phyloP scores from a whole-genome alignment of 192 early-diverging fungal species.

The Linnemannia schmuckeri region DNA sequence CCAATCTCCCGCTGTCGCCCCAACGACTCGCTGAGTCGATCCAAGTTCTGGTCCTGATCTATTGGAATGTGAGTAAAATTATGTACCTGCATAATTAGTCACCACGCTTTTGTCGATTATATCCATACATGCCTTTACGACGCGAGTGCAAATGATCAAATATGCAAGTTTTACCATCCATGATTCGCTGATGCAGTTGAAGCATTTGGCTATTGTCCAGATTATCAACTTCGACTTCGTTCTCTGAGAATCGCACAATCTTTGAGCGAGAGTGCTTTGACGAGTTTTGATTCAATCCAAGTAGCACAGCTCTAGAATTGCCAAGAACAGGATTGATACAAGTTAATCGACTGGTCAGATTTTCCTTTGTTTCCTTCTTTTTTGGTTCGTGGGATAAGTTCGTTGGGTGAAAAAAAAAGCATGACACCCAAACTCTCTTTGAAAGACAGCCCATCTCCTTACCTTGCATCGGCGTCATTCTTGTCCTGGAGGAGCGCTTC shows the following conservation, averaged over 20 bases:
- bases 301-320: constrained; percentile 35
- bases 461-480: constrained; percentile 60
- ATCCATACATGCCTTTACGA: background rate
- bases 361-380: too few species aligned
- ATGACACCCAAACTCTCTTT: background rate
- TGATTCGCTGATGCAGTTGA: constrained; percentile 73
- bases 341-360: background rate
- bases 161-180: constrained; percentile 63
- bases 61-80: background rate
- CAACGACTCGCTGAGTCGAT: constrained; percentile 71
- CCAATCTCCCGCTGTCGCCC: constrained; percentile 80
- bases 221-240: constrained; percentile 58
- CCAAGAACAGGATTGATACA: background rate
- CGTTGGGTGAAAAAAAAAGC: background rate
- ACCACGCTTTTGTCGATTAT: background rate
- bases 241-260: constrained; percentile 55
- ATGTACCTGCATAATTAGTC: background rate
- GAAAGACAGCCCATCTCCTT: background rate
- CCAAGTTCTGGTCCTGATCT: constrained; percentile 86
- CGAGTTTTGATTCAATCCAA: constrained; percentile 50
- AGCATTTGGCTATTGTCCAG: constrained; percentile 66
- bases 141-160: background rate
- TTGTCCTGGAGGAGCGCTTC: constrained; percentile 63
- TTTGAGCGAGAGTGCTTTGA: constrained; percentile 49
- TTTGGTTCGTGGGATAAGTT: background rate